These are phyloP conservation scores for Globisporangium perplexum DNA, from an alignment of 352 stramenopile genomes.

Conservation along the genomic window DNA sequence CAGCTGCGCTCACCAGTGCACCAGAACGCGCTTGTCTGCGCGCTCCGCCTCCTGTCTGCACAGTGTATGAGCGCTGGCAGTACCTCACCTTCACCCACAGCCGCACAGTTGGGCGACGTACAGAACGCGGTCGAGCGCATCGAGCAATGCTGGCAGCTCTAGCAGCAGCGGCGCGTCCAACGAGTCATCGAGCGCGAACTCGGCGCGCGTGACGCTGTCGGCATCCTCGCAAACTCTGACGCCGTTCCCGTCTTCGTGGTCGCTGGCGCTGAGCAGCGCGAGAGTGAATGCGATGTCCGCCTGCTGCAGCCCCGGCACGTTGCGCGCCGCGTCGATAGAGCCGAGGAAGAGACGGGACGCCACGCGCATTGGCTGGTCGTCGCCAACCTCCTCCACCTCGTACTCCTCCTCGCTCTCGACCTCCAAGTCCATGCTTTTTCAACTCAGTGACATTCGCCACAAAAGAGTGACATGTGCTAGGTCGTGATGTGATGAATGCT, in stretches of 20 bases:
- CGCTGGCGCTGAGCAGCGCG: conserved; percentile 25
- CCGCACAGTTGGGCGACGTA: conserved; percentile 7
- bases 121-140: conserved; percentile 26
- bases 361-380: conserved; percentile 59
- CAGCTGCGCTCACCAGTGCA: conserved; percentile 64
- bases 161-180: conserved; percentile 40
- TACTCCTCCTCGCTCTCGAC: conserved; percentile 24
- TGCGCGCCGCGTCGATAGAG: conserved; percentile 63
- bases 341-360: conserved; percentile 39
- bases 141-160: conserved; percentile 36
- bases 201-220: conserved; percentile 8
- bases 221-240: not conserved
- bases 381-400: conserved; percentile 49
- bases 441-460: too few relatives aligned
- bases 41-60: conserved; percentile 25
- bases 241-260: not conserved
- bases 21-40: conserved; percentile 43
- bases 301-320: conserved; percentile 24
- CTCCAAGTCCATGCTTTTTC: not conserved
- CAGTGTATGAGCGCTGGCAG: not conserved
- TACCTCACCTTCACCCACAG: not conserved
- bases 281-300: conserved; percentile 35
- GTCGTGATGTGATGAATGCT: too few relatives aligned
- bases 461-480: too few relatives aligned
- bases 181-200: conserved; percentile 47